Evolutionary conservation across 2,329 filamentous ascomycete genomes (phyloP), one percentile per base, ranked within the genome.

Genomic region (Clonostachys rhizophaga): DNA sequence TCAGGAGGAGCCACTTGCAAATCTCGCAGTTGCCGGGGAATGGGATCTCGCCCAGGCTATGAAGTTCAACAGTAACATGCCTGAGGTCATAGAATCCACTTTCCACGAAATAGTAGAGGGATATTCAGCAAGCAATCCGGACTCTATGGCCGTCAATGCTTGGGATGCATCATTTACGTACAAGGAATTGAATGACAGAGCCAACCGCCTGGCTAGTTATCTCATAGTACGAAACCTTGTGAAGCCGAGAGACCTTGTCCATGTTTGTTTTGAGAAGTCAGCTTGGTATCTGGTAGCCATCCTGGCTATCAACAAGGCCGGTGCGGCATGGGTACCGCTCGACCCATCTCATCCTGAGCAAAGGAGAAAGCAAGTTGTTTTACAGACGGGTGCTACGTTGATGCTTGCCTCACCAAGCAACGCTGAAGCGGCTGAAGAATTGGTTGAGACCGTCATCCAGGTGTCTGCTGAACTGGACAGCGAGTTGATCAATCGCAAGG

Each of bases 91-190:
- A 14, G 40, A 47, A 7, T 10, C 52, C n/a, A 65, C 62, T 46
- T 68, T 70, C 58, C 68, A 71, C 44, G 64, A 68, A 33, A 49
- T 69, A 44, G 59, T 72, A 41, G 59, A 60, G 5, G 58, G 64
- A 16, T 63, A 64, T 43, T 65, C 64, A 16, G 50, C 45, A 11
- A 55, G 52, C 30, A 52, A 56, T 4, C 67, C 69, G 1, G 47
- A 52, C 11, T 54, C 58, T 6, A 14, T 34, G n/a, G 70, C 70
- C 16, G 61, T 72, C 35, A 54, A 65, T 36, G 67, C 70, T 2
- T 71, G 67, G 67, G 69, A 72, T 49, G 70, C 64, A 13, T 47
- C 54, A 40, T 64, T 66, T 47, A 69, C 67, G 5, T 72, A 71
- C 46, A 43, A 53, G 36, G 61, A 73, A 34, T 54, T 72, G 8